A percentile compares a stretch with the other conserved stretches of the same genome.
phyloP scores from a whole-genome alignment of 305 asterid genomes.

The Fraxinus floribunda region DNA sequence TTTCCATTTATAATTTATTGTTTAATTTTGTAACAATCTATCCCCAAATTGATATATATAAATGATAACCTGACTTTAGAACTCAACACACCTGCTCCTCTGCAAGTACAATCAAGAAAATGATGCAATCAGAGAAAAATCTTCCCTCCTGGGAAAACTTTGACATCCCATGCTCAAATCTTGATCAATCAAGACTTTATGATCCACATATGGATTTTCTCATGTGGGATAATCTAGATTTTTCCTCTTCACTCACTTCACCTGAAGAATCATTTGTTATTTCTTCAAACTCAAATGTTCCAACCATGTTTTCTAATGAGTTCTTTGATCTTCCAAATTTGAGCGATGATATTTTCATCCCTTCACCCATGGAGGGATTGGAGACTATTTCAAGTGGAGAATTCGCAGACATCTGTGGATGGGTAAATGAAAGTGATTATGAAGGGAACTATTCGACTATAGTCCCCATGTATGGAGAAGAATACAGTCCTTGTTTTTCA shows the following conservation, averaged over 20 bases:
- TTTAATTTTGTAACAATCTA: conserved; percentile 30
- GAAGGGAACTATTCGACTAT: conserved; percentile 31
- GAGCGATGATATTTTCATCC: conserved; percentile 8
- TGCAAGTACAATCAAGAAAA: conserved; percentile 20
- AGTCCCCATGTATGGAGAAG: conserved; percentile 28
- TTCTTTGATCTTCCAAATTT: conserved; percentile 17
- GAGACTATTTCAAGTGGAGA: conserved; percentile 13
- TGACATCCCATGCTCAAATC: conserved; percentile 25
- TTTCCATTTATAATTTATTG: conserved; percentile 22
- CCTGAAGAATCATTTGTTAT: conserved; percentile 5
- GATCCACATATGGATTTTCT: conserved; percentile 31
- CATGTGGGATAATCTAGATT: conserved; percentile 3
- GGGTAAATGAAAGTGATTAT: conserved; percentile 46
- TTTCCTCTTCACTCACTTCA: conserved; percentile 4
- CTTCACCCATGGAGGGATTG: conserved; percentile 8
- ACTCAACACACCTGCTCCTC: conserved; percentile 20
- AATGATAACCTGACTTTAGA: conserved; percentile 9
- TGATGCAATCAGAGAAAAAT: conserved; percentile 49
- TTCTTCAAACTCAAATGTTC: conserved; percentile 18
- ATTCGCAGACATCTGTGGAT: conserved; percentile 34
- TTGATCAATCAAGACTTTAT: conserved; percentile 26
- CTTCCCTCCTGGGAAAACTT: conserved; percentile 41
- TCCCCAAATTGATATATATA: conserved; percentile 16
- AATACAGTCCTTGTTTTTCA: conserved; percentile 7
- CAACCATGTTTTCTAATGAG: conserved; percentile 17